Evolutionary conservation across 2,329 filamentous ascomycete species (phyloP).

Genomic region (Thelonectria blattea): DNA sequence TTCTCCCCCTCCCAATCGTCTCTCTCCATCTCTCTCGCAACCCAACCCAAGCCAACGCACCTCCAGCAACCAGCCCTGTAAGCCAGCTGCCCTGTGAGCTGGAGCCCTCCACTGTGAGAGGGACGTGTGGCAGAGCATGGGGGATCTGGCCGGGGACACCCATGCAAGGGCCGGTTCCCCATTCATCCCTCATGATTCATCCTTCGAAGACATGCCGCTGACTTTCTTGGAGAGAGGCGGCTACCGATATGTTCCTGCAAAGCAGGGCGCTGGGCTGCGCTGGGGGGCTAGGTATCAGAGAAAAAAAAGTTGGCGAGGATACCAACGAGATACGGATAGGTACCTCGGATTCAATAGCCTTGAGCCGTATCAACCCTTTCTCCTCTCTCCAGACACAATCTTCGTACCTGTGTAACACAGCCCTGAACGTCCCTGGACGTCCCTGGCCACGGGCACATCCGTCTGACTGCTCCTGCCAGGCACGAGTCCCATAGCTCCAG

Average conservation of each 20-base stretch:
- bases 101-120: conserved; percentile 22
- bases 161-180: conserved; percentile 18
- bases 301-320: too few species aligned
- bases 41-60: conserved; percentile 9
- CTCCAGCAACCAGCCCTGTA: conserved; percentile 16
- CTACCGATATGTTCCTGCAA: background rate
- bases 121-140: conserved; percentile 22
- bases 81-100: conserved; percentile 13
- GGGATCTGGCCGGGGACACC: conserved; percentile 12
- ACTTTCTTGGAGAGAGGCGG: background rate
- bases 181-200: background rate
- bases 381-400: too few species aligned
- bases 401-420: background rate
- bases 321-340: too few species aligned
- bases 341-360: too few species aligned
- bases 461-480: background rate
- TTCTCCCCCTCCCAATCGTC: background rate
- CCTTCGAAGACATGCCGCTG: background rate
- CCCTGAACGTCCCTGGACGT: too few species aligned
- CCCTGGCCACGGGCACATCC: background rate
- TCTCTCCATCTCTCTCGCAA: conserved; percentile 21
- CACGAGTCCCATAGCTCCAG: too few species aligned
- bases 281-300: background rate
- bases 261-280: background rate
- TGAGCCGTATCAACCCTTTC: too few species aligned